phyloP scores from a whole-genome alignment of 257 asterid genomes.

The Gentiana straminea region DNA sequence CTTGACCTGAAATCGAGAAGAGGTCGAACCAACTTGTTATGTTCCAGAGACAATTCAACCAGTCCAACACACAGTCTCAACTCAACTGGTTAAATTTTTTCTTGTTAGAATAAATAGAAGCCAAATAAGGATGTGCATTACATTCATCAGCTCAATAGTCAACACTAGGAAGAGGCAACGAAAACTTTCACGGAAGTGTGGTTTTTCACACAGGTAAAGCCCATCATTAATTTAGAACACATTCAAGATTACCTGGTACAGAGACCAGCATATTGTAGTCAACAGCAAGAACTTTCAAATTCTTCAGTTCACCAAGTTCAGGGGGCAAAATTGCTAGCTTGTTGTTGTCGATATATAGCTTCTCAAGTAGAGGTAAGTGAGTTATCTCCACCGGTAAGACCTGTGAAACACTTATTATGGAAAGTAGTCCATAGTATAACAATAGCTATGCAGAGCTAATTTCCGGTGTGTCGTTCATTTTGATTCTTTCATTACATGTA shows the following conservation, averaged over 20 bases:
- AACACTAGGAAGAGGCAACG: not conserved
- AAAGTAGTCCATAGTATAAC: not conserved
- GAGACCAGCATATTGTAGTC: constrained; percentile 83
- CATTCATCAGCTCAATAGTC: not conserved
- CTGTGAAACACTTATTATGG: constrained; percentile 23
- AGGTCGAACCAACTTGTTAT: constrained; percentile 98
- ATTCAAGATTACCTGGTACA: constrained; percentile 73
- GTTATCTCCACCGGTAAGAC: constrained; percentile 86
- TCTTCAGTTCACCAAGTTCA: constrained; percentile 85
- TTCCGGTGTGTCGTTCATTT: no score
- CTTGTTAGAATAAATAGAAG: not conserved
- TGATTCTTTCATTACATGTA: no score
- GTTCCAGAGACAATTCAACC: constrained; percentile 93
- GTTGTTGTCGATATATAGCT: constrained; percentile 85
- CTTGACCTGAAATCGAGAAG: constrained; percentile 97
- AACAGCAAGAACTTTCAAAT: constrained; percentile 81
- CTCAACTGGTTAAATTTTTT: constrained; percentile 52
- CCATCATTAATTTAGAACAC: not conserved
- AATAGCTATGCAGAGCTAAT: no score
- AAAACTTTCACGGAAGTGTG: not conserved
- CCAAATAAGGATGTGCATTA: not conserved
- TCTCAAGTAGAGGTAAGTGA: constrained; percentile 82
- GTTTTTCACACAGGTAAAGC: not conserved
- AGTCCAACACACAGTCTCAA: constrained; percentile 73
- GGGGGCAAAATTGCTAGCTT: constrained; percentile 84